Evolutionary conservation across 106 monocot genomes (phyloP), one percentile per base, ranked within the genome.

Genomic region (Narthecium ossifragum): DNA sequence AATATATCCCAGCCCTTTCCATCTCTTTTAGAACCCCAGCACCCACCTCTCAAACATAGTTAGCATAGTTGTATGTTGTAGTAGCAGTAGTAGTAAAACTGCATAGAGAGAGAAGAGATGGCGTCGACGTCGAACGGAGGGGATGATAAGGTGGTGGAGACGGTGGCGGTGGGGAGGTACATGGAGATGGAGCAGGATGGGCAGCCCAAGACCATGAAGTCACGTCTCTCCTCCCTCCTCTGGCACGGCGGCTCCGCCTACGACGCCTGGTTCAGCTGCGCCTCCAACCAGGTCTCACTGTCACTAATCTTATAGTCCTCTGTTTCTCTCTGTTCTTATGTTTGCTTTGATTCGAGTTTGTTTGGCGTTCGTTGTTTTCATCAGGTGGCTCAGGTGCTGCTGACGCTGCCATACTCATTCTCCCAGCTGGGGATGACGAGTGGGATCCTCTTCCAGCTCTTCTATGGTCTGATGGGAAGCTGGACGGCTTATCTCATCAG

Each of bases 401-500:
- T 86, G 8, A 86, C 86, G 2, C 60, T 86, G 41, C 86, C 86
- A 8, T 86, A 86, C 61, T 86, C 86, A 13, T 86, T 86, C 69
- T 81, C 86, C 15, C 86, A 86, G 43, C 78, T 86, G 21, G 86
- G 86, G 34, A 86, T 86, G 81, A 4, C 70, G 45, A 80, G 80
- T 38, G 86, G 81, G 8, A 75, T 86, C 10, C 47, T 81, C 10
- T 69, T 86, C 43, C 86, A 86, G 45, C 61, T 81, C 9, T 75
- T 86, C 32, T 86, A 86, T 31, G 86, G 86, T 3, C 55, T 86
- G 61, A 8, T 86, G 64, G 86, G 81, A 18, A 86, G 86, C 61
- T 86, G 86, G 86, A 86, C 86, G 7, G 86, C 86, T 24, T 86
- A 86, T 57, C 74, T 86, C 54, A 86, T 86, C 43, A 86, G 86